phyloP scores from a whole-genome alignment of 345 rosid genomes.

The Rhizophora mangle region DNA sequence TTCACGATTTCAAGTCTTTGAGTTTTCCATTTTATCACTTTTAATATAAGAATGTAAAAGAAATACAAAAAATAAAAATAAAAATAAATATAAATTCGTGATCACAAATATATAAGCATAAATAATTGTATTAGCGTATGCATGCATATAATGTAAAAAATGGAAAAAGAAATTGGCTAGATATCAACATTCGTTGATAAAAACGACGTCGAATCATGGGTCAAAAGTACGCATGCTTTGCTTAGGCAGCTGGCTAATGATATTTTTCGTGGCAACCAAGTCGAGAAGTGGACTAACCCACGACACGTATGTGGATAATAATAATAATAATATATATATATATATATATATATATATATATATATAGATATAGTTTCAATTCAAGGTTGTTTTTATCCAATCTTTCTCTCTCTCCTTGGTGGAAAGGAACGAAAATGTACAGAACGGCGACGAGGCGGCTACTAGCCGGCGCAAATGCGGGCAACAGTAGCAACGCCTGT shows the following conservation, averaged over 20 bases:
- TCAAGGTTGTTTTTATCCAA: neutral
- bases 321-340: neutral
- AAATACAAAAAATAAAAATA: no score
- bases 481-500: constrained; percentile 7
- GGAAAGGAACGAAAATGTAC: constrained; percentile 36
- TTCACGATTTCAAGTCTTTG: no score
- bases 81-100: no score
- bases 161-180: neutral
- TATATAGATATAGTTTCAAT: neutral
- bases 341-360: neutral
- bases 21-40: no score
- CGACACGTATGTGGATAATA: constrained; percentile 14
- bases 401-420: neutral
- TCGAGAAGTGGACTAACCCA: constrained; percentile 9
- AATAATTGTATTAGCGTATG: no score
- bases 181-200: neutral
- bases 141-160: neutral
- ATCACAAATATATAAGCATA: no score
- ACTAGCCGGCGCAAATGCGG: constrained; percentile 28
- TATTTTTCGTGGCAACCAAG: constrained; percentile 9
- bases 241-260: neutral
- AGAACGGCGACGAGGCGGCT: constrained; percentile 58
- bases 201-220: neutral
- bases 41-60: no score
- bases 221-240: neutral